Conservation (phyloP, 2,329 filamentous ascomycete genomes). For the Alternaria angustiovoidea region DNA sequence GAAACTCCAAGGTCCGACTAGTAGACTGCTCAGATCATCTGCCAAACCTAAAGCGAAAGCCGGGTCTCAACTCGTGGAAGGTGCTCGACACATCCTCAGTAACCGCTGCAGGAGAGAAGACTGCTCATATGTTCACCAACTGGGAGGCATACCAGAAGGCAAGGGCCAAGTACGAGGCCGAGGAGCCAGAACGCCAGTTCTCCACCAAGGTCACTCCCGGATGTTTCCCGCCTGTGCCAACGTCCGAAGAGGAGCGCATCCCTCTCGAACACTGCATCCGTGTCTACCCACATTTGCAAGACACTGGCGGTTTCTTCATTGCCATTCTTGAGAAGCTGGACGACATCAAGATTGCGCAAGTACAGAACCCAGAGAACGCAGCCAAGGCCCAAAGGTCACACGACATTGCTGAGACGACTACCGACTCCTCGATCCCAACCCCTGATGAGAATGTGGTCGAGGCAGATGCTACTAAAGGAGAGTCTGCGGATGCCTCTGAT, state of each 20-base stretch:
- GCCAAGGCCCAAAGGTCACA: constrained; percentile 34
- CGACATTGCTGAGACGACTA: constrained; percentile 28
- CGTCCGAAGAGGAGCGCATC: constrained; percentile 65
- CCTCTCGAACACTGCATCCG: constrained; percentile 91
- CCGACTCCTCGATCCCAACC: constrained; percentile 30
- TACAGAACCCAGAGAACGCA: constrained; percentile 36
- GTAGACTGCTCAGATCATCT: constrained; percentile 83
- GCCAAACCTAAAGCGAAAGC: constrained; percentile 75
- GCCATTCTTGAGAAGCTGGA: constrained; percentile 90
- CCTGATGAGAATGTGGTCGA: constrained; percentile 37
- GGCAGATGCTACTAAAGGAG: constrained; percentile 30
- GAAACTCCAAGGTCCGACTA: constrained; percentile 79
- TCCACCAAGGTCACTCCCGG: constrained; percentile 67
- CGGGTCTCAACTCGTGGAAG: constrained; percentile 83
- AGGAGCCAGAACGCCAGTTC: constrained; percentile 66
- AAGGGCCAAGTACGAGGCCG: constrained; percentile 65
- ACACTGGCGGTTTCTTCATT: constrained; percentile 98
- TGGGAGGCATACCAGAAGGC: constrained; percentile 83
- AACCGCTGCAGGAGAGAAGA: constrained; percentile 67
- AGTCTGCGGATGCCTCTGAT: constrained; percentile 14
- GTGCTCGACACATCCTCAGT: constrained; percentile 67
- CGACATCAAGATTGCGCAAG: constrained; percentile 60
- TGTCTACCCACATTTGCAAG: constrained; percentile 93
- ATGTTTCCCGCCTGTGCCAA: constrained; percentile 78
- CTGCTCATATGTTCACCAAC: constrained; percentile 77